Conservation (phyloP, 768 basidiomycete species). For the Pholiota molesta region DNA sequence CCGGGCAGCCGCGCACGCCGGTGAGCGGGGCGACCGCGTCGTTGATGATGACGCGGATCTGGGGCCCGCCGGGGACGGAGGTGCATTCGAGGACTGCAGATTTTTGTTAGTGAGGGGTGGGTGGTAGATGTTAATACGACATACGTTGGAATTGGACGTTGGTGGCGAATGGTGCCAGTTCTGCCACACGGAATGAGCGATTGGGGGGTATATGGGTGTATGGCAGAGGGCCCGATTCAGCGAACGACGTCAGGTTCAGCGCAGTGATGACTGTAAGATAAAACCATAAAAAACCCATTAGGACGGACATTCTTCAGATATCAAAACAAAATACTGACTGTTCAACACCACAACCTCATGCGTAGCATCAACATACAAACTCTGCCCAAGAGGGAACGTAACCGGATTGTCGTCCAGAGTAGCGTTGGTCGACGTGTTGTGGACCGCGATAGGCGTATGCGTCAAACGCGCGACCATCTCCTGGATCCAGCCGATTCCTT, state of each 20-base stretch:
- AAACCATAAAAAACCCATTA: neutral
- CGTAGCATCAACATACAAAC: constrained; percentile 85
- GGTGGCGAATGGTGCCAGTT: constrained; percentile 86
- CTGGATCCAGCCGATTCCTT: constrained; percentile 80
- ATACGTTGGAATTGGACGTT: constrained; percentile 89
- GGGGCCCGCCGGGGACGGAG: constrained; percentile 44
- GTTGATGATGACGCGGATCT: constrained; percentile 86
- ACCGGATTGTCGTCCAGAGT: constrained; percentile 71
- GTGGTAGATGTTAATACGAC: constrained; percentile 20
- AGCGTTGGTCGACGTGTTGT: constrained; percentile 85
- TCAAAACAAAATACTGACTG: constrained; percentile 46
- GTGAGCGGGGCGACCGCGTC: constrained; percentile 85
- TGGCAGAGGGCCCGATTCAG: constrained; percentile 74
- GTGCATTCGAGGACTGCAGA: constrained; percentile 64
- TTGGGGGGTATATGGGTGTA: constrained; percentile 68
- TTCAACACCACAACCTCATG: constrained; percentile 94
- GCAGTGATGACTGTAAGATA: constrained; percentile 70
- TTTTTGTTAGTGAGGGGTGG: constrained; percentile 14
- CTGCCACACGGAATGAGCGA: constrained; percentile 70
- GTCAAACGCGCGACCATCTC: constrained; percentile 85
- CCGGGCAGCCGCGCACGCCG: constrained; percentile 72
- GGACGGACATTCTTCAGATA: neutral
- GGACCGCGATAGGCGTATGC: constrained; percentile 65
- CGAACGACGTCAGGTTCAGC: constrained; percentile 78
- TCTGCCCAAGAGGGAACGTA: constrained; percentile 73